Percentiles rank a stretch among this genome's conserved stretches.
phyloP scores from a whole-genome alignment of 2,329 filamentous ascomycete species.

The Aspergillus eucalypticola region DNA sequence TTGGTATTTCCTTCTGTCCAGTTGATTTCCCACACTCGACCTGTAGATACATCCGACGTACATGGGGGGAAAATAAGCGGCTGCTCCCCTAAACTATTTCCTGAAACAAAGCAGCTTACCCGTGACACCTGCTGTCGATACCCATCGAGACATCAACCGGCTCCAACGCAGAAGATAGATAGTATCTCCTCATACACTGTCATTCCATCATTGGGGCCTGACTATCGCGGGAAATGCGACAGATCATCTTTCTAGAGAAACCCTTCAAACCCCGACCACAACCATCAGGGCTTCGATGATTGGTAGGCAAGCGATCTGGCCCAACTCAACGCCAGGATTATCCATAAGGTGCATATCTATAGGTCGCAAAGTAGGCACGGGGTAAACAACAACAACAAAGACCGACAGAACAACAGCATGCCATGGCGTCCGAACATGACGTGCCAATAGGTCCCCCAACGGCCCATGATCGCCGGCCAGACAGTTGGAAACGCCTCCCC shows the following conservation, averaged over 20 bases:
- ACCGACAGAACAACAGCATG: constrained; percentile 14
- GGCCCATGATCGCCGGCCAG: constrained; percentile 10
- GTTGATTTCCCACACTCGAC: neutral
- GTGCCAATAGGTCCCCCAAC: constrained; percentile 17
- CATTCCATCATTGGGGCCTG: neutral
- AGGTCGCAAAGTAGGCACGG: constrained; percentile 3
- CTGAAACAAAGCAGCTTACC: neutral
- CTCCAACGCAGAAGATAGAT: neutral
- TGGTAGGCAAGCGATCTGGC: constrained; percentile 11
- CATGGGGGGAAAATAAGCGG: neutral
- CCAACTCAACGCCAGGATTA: constrained; percentile 10
- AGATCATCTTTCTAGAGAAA: constrained; percentile 5
- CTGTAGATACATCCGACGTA: neutral
- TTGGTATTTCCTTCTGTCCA: neutral
- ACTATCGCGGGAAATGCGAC: constrained; percentile 7
- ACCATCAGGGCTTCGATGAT: neutral
- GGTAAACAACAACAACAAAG: constrained; percentile 7
- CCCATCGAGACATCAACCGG: constrained; percentile 1
- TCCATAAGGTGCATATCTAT: neutral
- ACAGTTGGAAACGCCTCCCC: constrained; percentile 15
- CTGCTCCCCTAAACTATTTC: neutral
- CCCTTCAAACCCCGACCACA: neutral
- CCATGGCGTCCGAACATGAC: constrained; percentile 22
- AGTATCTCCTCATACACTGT: neutral
- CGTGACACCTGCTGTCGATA: constrained; percentile 12